Base-by-base conservation (phyloP, 1,139 yeast species). In the Wickerhamomyces sp. region DNA sequence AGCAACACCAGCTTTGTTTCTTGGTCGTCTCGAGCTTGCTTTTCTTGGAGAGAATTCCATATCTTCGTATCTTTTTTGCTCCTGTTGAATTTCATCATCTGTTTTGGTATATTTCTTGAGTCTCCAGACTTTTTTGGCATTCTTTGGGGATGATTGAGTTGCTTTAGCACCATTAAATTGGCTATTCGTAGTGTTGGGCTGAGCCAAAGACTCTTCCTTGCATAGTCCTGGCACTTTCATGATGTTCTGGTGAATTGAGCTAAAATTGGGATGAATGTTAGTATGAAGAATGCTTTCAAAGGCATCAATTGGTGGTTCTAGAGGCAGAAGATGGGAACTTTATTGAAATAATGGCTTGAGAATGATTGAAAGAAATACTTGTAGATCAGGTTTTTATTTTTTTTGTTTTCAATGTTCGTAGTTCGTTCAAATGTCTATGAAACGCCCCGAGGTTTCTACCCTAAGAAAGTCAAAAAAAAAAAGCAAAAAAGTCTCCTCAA, bases 1-100 rank as follows among this genome's bases (percentile, higher is more conserved):
- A 40, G 74, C 76, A 61, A 62, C 65, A 8, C 78, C 78, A 7
- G 77, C 77, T 51, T 63, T 70, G 52, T 65, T 66, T 59, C 68
- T 70, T 20, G 79, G 78, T 56, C 78, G 66, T 53, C 70, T 69
- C 40, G 68, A 63, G 17, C 74, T 73, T 14, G 74, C 68, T 48
- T 72, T 70, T 49, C 64, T 71, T 18, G 65, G 64, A 19, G 68
- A 58, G 52, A 52, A 53, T 40, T 53, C 57, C 28, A 53, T 31
- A 19, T 41, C 39, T 16, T 48, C 51, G 28, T 50, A 51, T 32
- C 46, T 36, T 29, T 44, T 39, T 34, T 54, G 58, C 33, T 51
- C 46, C 10, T 46, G 38, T 26, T 49, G 44, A 15, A 48, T 44
- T 43, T 52, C 54, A 9, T 50, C 46, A 9, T 47, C 46, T 1